Conservation (phyloP, 805 yeast genomes). For the Barnettozyma californica region DNA sequence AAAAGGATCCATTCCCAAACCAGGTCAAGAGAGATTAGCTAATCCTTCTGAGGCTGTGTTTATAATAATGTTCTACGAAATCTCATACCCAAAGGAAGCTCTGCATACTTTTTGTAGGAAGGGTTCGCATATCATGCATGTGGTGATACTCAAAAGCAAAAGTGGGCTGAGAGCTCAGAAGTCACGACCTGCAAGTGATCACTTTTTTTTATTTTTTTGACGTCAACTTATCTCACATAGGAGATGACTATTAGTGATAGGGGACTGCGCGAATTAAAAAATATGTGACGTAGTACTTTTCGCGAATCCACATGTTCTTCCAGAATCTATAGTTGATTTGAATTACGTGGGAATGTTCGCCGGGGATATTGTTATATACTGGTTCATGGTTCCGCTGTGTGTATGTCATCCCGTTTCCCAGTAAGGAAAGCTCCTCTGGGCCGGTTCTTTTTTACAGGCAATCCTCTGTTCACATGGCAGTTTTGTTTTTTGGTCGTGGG, state of each 20-base stretch:
- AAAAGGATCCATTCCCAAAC: constrained; percentile 65
- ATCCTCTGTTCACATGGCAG: neutral
- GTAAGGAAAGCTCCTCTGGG: neutral
- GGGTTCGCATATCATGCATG: too few species aligned
- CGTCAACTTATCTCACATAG: too few species aligned
- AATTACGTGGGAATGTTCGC: neutral
- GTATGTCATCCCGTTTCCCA: neutral
- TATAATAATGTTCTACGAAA: neutral
- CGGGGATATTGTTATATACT: neutral
- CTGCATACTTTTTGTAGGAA: neutral
- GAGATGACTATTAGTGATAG: too few species aligned
- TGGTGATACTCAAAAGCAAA: too few species aligned
- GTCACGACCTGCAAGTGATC: too few species aligned
- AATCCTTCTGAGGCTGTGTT: too few species aligned
- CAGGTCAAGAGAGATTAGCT: constrained; percentile 16
- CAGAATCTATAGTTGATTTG: neutral
- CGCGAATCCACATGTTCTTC: neutral
- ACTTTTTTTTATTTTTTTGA: too few species aligned
- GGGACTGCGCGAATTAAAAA: too few species aligned
- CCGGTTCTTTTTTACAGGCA: neutral
- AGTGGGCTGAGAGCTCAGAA: too few species aligned
- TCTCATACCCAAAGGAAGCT: too few species aligned
- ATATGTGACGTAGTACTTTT: too few species aligned
- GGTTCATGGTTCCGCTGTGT: too few species aligned
- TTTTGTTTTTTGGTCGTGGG: neutral